Conservation (phyloP, 768 basidiomycete species). For the Agrocybe pediades region DNA sequence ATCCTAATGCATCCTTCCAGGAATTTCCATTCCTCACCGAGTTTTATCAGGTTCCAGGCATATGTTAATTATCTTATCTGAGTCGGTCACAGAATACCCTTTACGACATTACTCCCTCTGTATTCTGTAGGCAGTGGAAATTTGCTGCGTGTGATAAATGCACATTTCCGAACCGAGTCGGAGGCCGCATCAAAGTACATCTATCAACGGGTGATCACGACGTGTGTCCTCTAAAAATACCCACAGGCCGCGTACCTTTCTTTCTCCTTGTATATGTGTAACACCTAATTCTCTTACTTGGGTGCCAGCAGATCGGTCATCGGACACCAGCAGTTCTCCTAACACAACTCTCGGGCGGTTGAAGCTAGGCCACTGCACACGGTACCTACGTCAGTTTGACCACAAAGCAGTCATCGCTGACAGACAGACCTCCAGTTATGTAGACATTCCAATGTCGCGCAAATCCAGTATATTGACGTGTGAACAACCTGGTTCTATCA, state of each 20-base stretch:
- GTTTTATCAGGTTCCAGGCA: too few relatives aligned
- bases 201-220: background rate
- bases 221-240: background rate
- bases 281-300: background rate
- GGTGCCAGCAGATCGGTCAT: background rate
- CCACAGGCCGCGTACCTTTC: background rate
- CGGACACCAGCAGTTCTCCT: too few relatives aligned
- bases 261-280: background rate
- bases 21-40: too few relatives aligned
- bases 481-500: slow-evolving; percentile 4
- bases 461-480: slow-evolving; percentile 10
- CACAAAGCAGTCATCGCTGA: background rate
- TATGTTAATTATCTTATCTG: too few relatives aligned
- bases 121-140: too few relatives aligned
- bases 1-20: too few relatives aligned
- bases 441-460: background rate
- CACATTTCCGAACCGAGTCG: background rate
- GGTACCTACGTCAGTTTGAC: background rate
- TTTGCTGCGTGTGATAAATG: too few relatives aligned
- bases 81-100: too few relatives aligned
- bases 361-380: background rate
- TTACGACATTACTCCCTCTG: too few relatives aligned
- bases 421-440: background rate
- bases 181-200: background rate
- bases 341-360: background rate